Base-by-base conservation (phyloP, 1,284 basidiomycete species). In the Inonotus hispidus region DNA sequence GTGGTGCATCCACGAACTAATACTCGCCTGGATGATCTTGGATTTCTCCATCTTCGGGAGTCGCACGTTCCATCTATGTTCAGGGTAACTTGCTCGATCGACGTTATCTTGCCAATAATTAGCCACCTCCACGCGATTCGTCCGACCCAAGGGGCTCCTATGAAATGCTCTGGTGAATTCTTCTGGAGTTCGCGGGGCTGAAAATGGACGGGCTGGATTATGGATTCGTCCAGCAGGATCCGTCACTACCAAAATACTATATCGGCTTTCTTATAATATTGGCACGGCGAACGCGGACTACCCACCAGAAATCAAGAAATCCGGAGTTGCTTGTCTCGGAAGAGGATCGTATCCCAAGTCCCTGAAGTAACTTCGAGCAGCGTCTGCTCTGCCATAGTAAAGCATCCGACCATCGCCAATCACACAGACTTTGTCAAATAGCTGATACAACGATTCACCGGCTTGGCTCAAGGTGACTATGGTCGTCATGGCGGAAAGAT, bases 11-110 rank as follows among this genome's bases (percentile, higher is more conserved):
- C 70, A 27, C 23, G 60, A 65, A 71, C 87, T 83, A 2, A 79
- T 82, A 70, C 90, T 91, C 35, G 91, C 93, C 70, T 95, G 80
- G 0, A 93, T 91, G 70, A 93, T 91, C 67, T 91, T 88, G 67
- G 93, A 45, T 6, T 52, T 46, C 19, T 39, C 45, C 23, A 19
- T 35, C 21, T 43, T 23, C 11, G n/a, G 19, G 35, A 41, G 39
- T 32, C 19, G 35, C 1, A 54, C 11, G 6, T 53, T 27, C 1
- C 27, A 10, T 52, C 11, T 0, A 78, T 75, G 37, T 68, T 73
- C 23, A 70, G 66, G 25, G 69, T 64, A 32, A 75, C 78, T 0
- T 64, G 61, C 2, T 68, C 71, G 59, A 80, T 74, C 21, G 46
- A 25, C n/a, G 25, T 49, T 49, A 7, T 49, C 23, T 14, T 49